Evolutionary conservation across 148 eudicot species (phyloP).

Genomic region (Cornus florida): DNA sequence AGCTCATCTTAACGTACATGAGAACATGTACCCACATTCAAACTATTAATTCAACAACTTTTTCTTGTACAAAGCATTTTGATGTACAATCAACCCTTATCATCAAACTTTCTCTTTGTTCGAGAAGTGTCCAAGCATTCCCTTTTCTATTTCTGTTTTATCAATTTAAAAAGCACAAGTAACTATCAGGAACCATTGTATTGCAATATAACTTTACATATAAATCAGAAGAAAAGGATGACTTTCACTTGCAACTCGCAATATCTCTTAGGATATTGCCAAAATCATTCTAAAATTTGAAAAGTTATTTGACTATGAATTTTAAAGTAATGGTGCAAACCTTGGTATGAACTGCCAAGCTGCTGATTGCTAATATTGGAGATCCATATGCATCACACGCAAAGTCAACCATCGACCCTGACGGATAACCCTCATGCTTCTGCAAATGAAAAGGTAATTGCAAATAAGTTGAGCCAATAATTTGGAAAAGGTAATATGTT

Average conservation of each 20-base stretch:
- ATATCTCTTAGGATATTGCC: neutral
- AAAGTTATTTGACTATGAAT: neutral
- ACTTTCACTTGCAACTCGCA: neutral
- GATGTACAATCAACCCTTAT: neutral
- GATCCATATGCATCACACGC: conserved; percentile 87
- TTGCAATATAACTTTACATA: neutral
- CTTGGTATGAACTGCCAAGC: conserved; percentile 94
- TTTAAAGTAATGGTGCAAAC: conserved; percentile 25
- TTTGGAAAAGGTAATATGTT: too few species aligned
- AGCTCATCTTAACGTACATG: neutral
- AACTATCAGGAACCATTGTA: neutral
- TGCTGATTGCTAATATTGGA: conserved; percentile 91
- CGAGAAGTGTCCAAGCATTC: neutral
- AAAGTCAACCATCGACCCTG: conserved; percentile 94
- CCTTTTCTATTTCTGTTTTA: neutral
- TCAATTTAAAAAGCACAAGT: neutral
- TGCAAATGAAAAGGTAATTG: conserved; percentile 25
- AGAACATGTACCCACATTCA: neutral
- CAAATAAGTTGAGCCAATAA: neutral
- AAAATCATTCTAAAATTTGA: neutral
- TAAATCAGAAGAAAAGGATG: too few species aligned
- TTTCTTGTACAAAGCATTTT: neutral
- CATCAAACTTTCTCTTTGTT: neutral
- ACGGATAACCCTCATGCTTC: conserved; percentile 91
- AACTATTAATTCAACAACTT: neutral